These are phyloP conservation scores for Breviolum minutum DNA, from an alignment of 73 alveolate genomes.

Conservation along the genomic window DNA sequence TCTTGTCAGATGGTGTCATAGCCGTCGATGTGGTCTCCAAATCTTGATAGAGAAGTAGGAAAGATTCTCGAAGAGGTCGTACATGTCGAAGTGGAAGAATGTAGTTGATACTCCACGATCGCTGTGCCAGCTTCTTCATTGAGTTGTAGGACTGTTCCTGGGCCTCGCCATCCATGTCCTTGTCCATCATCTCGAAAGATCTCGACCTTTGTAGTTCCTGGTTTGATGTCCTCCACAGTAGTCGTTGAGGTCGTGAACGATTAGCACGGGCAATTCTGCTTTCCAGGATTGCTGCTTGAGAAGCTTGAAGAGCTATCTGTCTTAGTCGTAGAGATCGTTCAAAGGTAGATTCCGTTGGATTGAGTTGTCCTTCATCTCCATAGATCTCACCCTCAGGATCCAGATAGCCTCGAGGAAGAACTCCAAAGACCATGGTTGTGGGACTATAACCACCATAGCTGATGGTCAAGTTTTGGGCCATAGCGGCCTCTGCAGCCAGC, in stretches of 20 bases:
- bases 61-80: neutral
- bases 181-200: neutral
- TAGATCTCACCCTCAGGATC: too few relatives aligned
- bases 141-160: too few relatives aligned
- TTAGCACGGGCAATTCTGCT: constrained; percentile 5
- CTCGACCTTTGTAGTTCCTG: constrained; percentile 6
- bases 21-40: too few relatives aligned
- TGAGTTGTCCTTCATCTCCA: too few relatives aligned
- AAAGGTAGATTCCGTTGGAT: neutral
- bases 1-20: too few relatives aligned
- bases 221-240: neutral
- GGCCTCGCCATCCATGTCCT: constrained; percentile 20
- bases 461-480: neutral
- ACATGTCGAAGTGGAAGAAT: neutral
- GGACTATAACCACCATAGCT: constrained; percentile 4
- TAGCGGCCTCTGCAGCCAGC: neutral
- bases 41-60: neutral
- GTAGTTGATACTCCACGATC: constrained; percentile 19
- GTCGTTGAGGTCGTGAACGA: neutral
- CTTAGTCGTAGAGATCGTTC: neutral
- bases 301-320: neutral
- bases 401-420: neutral
- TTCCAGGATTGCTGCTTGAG: neutral
- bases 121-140: neutral
- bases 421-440: neutral